Evolutionary conservation across 495 filamentous ascomycete species (phyloP).

Genomic region (Xylaria acuta): DNA sequence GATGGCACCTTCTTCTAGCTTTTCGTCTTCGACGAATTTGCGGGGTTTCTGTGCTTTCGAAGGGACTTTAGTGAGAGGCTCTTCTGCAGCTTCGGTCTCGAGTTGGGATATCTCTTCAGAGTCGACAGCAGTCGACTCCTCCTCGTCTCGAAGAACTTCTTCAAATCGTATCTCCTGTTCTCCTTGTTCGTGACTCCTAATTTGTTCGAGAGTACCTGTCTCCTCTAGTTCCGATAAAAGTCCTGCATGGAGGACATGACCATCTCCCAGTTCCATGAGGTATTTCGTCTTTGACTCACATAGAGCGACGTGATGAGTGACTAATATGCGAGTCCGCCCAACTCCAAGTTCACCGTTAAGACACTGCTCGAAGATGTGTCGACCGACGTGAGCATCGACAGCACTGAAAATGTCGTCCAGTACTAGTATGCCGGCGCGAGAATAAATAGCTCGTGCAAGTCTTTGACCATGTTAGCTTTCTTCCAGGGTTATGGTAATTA

Average conservation of each 20-base stretch:
- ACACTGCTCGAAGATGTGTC: constrained; percentile 76
- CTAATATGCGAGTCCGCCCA: constrained; percentile 78
- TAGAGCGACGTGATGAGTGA: constrained; percentile 81
- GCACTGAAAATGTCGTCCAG: constrained; percentile 87
- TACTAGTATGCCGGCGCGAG: constrained; percentile 76
- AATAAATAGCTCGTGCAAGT: constrained; percentile 80
- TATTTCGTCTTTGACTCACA: constrained; percentile 74
- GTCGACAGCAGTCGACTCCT: constrained; percentile 54
- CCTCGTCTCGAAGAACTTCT: constrained; percentile 51
- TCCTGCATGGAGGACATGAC: constrained; percentile 67
- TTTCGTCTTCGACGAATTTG: constrained; percentile 79
- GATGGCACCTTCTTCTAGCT: constrained; percentile 68
- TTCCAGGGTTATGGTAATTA: background rate
- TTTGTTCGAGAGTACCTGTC: constrained; percentile 61
- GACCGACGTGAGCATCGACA: constrained; percentile 75
- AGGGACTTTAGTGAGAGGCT: constrained; percentile 50
- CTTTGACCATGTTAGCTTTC: constrained; percentile 15
- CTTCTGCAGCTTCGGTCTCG: constrained; percentile 39
- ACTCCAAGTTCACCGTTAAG: constrained; percentile 70
- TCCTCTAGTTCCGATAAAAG: constrained; percentile 61
- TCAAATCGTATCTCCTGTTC: constrained; percentile 52
- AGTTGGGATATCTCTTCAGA: constrained; percentile 45
- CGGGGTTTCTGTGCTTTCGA: constrained; percentile 51
- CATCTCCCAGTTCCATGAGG: constrained; percentile 71
- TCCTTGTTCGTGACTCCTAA: constrained; percentile 63